Conservation (phyloP, 345 rosid genomes). For the Mallotus nudiflorus region DNA sequence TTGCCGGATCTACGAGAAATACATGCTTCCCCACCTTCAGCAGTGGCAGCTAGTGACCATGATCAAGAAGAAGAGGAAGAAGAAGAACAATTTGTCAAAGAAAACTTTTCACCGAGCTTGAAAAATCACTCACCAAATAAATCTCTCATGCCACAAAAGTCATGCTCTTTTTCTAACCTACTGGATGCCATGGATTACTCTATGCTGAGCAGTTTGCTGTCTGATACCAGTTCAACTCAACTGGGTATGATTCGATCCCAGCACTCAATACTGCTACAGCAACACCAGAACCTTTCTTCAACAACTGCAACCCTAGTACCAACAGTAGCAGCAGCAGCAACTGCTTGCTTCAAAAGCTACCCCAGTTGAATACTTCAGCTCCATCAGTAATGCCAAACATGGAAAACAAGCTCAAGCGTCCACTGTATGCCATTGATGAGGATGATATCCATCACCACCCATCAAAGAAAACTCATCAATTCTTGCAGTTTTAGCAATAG, state of each 20-base stretch:
- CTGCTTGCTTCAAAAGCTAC: conserved; percentile 53
- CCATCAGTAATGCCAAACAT: conserved; percentile 29
- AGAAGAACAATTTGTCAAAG: conserved; percentile 42
- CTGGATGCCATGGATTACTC: conserved; percentile 75
- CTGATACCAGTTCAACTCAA: conserved; percentile 43
- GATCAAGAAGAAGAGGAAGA: conserved; percentile 59
- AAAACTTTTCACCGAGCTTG: conserved; percentile 35
- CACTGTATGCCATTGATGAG: conserved; percentile 39
- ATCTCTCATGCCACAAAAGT: conserved; percentile 59
- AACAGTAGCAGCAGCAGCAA: conserved; percentile 17
- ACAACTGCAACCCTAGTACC: conserved; percentile 13
- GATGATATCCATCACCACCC: conserved; percentile 35
- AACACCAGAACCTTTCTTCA: conserved; percentile 20
- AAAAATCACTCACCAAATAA: conserved; percentile 27
- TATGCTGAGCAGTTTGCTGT: conserved; percentile 49
- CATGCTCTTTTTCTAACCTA: conserved; percentile 73
- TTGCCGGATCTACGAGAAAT: conserved; percentile 91
- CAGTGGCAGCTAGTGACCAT: conserved; percentile 48
- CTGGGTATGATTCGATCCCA: conserved; percentile 38
- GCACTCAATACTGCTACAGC: conserved; percentile 13
- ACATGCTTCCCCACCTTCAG: conserved; percentile 47
- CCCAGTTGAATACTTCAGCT: conserved; percentile 38
- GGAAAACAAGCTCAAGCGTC: conserved; percentile 54
- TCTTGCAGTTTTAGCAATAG: conserved; percentile 51
- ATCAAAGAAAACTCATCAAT: conserved; percentile 48